A percentile compares a stretch with the other conserved stretches of the same genome.
Evolutionary conservation across 495 filamentous ascomycete species (phyloP).

Genomic region (Aspergillus sclerotiicarbonarius): DNA sequence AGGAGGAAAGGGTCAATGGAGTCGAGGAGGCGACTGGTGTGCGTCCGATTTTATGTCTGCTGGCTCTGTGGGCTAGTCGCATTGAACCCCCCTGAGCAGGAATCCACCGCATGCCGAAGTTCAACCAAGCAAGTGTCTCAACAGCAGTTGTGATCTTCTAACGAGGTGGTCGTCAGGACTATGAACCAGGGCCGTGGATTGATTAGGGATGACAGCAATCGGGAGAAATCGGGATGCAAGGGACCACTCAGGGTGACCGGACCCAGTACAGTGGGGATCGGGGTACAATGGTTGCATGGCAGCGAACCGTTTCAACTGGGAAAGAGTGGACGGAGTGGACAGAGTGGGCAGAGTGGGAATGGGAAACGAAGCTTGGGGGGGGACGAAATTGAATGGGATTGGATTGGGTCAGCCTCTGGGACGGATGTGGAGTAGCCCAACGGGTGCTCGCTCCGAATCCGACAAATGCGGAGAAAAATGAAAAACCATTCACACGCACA

Average conservation of each 20-base stretch:
- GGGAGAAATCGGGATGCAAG: constrained; percentile 42
- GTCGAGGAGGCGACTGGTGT: constrained; percentile 23
- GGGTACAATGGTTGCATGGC: constrained; percentile 31
- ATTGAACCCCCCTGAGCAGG: constrained; percentile 36
- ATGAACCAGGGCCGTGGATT: constrained; percentile 32
- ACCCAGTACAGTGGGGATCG: constrained; percentile 33
- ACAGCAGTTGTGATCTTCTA: constrained; percentile 25
- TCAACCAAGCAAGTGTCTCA: constrained; percentile 12
- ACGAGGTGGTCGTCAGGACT: constrained; percentile 25
- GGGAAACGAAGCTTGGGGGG: constrained; percentile 34
- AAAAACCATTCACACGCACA: constrained; percentile 1
- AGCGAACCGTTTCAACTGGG: constrained; percentile 39
- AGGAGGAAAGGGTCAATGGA: constrained; percentile 20
- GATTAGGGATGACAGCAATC: constrained; percentile 33
- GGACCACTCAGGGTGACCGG: constrained; percentile 29
- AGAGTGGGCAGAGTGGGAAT: constrained; percentile 22
- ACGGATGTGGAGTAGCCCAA: constrained; percentile 16
- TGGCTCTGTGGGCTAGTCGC: constrained; percentile 21
- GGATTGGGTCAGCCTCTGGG: constrained; percentile 1
- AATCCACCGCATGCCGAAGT: constrained; percentile 41
- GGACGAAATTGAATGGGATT: constrained; percentile 21
- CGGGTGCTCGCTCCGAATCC: constrained; percentile 21
- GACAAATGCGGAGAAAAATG: constrained; percentile 27
- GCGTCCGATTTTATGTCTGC: constrained; percentile 36
- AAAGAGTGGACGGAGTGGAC: neutral